Percentiles rank a stretch among this genome's conserved stretches.
phyloP scores from a whole-genome alignment of 2,329 filamentous ascomycete species.

The Sphaerulina musiva region DNA sequence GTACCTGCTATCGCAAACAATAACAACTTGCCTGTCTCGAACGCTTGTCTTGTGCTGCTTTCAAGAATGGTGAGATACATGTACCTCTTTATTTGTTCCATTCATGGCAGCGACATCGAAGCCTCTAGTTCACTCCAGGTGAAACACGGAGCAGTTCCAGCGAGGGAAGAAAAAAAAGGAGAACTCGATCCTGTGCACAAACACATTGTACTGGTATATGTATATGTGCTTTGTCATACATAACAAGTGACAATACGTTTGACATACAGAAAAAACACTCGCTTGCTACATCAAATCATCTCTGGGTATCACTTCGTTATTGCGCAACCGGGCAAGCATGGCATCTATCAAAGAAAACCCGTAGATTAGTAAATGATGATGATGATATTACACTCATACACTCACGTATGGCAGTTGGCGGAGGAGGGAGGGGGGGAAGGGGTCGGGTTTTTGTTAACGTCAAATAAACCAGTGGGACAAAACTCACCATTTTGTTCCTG shows the following conservation, averaged over 20 bases:
- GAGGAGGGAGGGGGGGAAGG: no score
- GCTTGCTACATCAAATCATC: slow-evolving; percentile 5
- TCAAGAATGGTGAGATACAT: background rate
- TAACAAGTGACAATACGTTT: background rate
- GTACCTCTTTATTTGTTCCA: no score
- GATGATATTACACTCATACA: background rate
- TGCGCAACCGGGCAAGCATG: slow-evolving; percentile 17
- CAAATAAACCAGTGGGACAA: no score
- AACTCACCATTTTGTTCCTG: slow-evolving; percentile 25
- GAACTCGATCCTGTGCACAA: no score
- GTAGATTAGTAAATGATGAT: background rate
- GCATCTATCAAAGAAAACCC: background rate
- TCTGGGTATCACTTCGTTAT: slow-evolving; percentile 11
- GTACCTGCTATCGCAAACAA: no score
- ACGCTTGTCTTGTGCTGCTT: background rate
- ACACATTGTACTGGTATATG: no score
- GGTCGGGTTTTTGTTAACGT: no score
- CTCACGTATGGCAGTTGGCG: background rate
- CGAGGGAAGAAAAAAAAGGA: no score
- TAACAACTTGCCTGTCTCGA: no score
- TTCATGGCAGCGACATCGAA: no score
- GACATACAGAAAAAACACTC: background rate
- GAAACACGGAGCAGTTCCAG: no score
- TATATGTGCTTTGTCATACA: background rate
- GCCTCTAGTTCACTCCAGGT: no score